phyloP scores from a whole-genome alignment of 2,329 filamentous ascomycete genomes.

The Monosporascus cannonballus region DNA sequence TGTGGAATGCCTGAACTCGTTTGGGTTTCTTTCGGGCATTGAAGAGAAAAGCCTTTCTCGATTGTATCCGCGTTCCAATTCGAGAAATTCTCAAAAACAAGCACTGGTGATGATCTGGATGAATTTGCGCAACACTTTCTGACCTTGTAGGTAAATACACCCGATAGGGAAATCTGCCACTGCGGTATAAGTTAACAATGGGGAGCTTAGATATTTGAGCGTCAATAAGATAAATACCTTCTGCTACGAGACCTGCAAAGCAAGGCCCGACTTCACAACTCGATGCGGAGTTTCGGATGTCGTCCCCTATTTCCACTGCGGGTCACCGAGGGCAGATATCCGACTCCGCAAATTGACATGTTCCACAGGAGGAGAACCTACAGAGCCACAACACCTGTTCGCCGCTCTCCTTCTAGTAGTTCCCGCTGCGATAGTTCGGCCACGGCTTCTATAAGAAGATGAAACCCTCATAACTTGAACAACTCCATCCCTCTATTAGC shows the following conservation, averaged over 20 bases:
- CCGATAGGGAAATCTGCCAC: too few relatives aligned
- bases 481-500: too few relatives aligned
- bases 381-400: neutral
- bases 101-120: constrained; percentile 22
- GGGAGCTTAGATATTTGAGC: constrained; percentile 14
- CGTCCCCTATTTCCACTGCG: neutral
- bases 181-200: neutral
- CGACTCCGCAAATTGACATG: neutral
- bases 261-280: neutral
- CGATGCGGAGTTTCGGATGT: neutral
- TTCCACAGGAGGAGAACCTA: neutral
- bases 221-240: constrained; percentile 19
- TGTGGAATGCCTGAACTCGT: constrained; percentile 37
- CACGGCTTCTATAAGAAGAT: too few relatives aligned
- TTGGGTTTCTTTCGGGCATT: constrained; percentile 39
- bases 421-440: too few relatives aligned
- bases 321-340: neutral
- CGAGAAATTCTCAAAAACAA: constrained; percentile 14
- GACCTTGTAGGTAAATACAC: constrained; percentile 10
- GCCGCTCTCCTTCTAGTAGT: neutral
- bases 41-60: constrained; percentile 24
- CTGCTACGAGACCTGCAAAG: constrained; percentile 15
- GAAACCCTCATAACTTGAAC: neutral
- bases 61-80: constrained; percentile 16
- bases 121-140: constrained; percentile 15